These are phyloP conservation scores for Peronospora destructor DNA, from an alignment of 352 stramenopile species.

Conservation along the genomic window DNA sequence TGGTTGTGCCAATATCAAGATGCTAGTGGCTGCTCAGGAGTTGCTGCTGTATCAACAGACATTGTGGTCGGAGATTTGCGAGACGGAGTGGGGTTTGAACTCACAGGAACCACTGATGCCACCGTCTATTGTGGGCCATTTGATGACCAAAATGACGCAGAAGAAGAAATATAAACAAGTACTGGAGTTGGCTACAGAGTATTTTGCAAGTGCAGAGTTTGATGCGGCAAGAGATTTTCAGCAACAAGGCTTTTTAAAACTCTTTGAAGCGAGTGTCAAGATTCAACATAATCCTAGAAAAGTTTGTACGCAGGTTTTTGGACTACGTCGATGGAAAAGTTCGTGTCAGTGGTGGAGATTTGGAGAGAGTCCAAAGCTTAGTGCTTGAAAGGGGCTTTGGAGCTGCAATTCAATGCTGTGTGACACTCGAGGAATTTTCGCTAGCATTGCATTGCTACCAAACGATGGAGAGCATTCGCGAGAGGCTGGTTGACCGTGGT, in stretches of 20 bases:
- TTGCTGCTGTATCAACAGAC: slow-evolving; percentile 46
- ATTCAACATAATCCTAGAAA: slow-evolving; percentile 14
- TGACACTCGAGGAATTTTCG: slow-evolving; percentile 32
- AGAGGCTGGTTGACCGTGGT: slow-evolving; percentile 4
- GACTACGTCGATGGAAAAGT: slow-evolving; percentile 29
- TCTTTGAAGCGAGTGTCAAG: slow-evolving; percentile 33
- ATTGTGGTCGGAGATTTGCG: slow-evolving; percentile 15
- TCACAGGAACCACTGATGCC: slow-evolving; percentile 29
- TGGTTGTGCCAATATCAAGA: slow-evolving; percentile 57
- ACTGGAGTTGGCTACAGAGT: slow-evolving; percentile 29
- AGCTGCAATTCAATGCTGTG: slow-evolving; percentile 59
- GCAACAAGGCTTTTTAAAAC: slow-evolving; percentile 54
- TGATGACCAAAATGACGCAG: slow-evolving; percentile 42
- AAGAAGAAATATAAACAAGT: slow-evolving; percentile 29
- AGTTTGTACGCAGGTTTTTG: slow-evolving; percentile 36
- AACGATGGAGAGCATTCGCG: slow-evolving; percentile 12
- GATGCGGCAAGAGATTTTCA: slow-evolving; percentile 35
- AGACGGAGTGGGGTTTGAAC: slow-evolving; percentile 2
- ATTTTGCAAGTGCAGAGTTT: slow-evolving; percentile 32
- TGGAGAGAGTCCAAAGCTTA: slow-evolving; percentile 11
- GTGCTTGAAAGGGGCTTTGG: slow-evolving; percentile 55
- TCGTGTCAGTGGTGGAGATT: slow-evolving; percentile 2
- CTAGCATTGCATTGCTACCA: slow-evolving; percentile 44
- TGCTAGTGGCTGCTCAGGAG: slow-evolving; percentile 42
- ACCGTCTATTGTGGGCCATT: slow-evolving; percentile 39